These are phyloP conservation scores for Rhizopogon vulgaris DNA, from an alignment of 768 basidiomycete genomes.

Conservation along the genomic window DNA sequence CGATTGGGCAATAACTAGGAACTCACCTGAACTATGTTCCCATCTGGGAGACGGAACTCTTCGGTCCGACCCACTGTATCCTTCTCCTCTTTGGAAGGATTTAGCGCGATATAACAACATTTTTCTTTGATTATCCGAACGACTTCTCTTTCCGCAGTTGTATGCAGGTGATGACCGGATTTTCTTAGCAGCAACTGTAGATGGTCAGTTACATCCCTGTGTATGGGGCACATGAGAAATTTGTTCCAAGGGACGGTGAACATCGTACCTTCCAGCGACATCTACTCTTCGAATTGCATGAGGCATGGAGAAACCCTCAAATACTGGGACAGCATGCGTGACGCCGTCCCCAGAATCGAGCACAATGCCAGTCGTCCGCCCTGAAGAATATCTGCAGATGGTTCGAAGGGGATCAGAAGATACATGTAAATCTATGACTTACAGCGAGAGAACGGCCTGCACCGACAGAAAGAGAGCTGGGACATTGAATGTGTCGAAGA, in stretches of 20 bases:
- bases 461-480: slow-evolving; percentile 95
- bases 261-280: slow-evolving; percentile 81
- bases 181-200: slow-evolving; percentile 92
- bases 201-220: slow-evolving; percentile 93
- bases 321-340: slow-evolving; percentile 97
- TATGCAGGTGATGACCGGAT: slow-evolving; percentile 90
- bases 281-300: slow-evolving; percentile 96
- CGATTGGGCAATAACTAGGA: slow-evolving; percentile 7
- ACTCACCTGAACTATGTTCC: slow-evolving; percentile 82
- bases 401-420: slow-evolving; percentile 9
- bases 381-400: slow-evolving; percentile 82
- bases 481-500: slow-evolving; percentile 99
- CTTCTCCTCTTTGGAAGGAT: slow-evolving; percentile 94
- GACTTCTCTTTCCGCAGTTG: slow-evolving; percentile 94
- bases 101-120: slow-evolving; percentile 90
- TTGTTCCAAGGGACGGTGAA: neutral
- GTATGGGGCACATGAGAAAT: neutral
- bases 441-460: slow-evolving; percentile 96
- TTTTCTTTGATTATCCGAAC: slow-evolving; percentile 98
- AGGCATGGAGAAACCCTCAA: slow-evolving; percentile 98
- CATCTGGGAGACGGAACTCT: slow-evolving; percentile 92
- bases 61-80: slow-evolving; percentile 72
- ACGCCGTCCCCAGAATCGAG: slow-evolving; percentile 98
- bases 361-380: slow-evolving; percentile 98
- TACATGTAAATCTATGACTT: slow-evolving; percentile 24